phyloP scores from a whole-genome alignment of 495 filamentous ascomycete genomes.

The Ramalina intermedia region DNA sequence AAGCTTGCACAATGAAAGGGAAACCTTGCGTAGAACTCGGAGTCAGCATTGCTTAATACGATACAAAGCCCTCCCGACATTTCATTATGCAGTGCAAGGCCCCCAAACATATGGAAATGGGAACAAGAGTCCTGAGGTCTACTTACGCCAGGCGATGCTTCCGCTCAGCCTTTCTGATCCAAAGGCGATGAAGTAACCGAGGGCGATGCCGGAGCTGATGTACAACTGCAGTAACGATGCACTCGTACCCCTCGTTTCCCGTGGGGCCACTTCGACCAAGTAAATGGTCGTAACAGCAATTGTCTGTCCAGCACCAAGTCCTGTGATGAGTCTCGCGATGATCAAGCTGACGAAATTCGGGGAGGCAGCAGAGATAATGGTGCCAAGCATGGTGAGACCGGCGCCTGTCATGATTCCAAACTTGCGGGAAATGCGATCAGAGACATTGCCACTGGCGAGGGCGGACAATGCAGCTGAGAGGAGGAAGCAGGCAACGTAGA shows the following conservation, averaged over 20 bases:
- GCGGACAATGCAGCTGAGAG: not conserved
- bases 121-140: too few relatives aligned
- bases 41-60: too few relatives aligned
- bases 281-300: not conserved
- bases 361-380: not conserved
- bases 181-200: not conserved
- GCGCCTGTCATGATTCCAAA: not conserved
- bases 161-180: not conserved
- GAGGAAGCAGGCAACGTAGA: not conserved
- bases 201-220: not conserved
- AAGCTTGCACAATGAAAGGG: not conserved
- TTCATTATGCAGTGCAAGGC: too few relatives aligned
- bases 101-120: too few relatives aligned
- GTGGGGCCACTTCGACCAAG: not conserved
- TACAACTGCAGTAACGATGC: not conserved
- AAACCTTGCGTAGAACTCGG: too few relatives aligned
- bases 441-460: not conserved
- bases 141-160: not conserved
- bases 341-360: not conserved
- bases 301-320: not conserved
- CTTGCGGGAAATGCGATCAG: not conserved
- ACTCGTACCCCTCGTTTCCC: not conserved
- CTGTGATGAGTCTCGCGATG: not conserved
- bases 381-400: not conserved
- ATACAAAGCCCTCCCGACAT: too few relatives aligned